A percentile compares a stretch with the other conserved stretches of the same genome.
These are phyloP conservation scores for Ciborinia camelliae DNA, from an alignment of 2,329 filamentous ascomycete genomes.

Conservation along the genomic window DNA sequence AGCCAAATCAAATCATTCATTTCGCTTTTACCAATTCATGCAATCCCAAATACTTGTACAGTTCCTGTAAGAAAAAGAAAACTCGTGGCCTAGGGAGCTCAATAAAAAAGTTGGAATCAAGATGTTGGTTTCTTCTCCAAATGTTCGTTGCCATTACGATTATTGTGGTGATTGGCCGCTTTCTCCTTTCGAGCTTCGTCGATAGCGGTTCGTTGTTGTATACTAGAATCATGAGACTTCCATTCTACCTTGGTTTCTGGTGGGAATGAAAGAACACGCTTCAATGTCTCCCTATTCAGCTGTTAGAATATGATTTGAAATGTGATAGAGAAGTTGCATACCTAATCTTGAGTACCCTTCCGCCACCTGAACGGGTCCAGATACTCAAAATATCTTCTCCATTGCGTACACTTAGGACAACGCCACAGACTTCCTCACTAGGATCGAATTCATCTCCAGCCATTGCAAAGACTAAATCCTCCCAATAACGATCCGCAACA, in stretches of 20 bases:
- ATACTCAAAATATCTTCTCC: conserved; percentile 97
- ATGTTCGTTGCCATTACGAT: conserved; percentile 19
- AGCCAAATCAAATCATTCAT: conserved; percentile 26
- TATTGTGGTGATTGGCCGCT: conserved; percentile 43
- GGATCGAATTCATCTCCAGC: conserved; percentile 92
- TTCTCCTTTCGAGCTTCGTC: conserved; percentile 92
- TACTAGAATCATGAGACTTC: conserved; percentile 95
- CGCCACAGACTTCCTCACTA: conserved; percentile 89
- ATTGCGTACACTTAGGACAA: conserved; percentile 88
- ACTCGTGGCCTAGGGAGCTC: conserved; percentile 24
- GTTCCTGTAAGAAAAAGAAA: conserved; percentile 23
- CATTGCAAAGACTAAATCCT: conserved; percentile 85
- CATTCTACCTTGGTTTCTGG: conserved; percentile 87
- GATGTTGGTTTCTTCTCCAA: conserved; percentile 31
- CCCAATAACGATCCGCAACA: conserved; percentile 94
- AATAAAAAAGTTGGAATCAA: conserved; percentile 21
- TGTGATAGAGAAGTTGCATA: conserved; percentile 44
- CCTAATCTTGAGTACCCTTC: conserved; percentile 94
- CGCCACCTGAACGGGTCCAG: conserved; percentile 92
- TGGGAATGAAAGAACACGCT: conserved; percentile 81
- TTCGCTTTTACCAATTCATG: conserved; percentile 35
- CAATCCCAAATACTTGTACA: conserved; percentile 37
- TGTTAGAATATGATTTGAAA: conserved; percentile 22
- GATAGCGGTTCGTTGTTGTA: conserved; percentile 84
- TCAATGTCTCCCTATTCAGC: conserved; percentile 77